Evolutionary conservation across 2,329 filamentous ascomycete genomes (phyloP), one percentile per base, ranked within the genome.

Genomic region (Penicillium sp.): DNA sequence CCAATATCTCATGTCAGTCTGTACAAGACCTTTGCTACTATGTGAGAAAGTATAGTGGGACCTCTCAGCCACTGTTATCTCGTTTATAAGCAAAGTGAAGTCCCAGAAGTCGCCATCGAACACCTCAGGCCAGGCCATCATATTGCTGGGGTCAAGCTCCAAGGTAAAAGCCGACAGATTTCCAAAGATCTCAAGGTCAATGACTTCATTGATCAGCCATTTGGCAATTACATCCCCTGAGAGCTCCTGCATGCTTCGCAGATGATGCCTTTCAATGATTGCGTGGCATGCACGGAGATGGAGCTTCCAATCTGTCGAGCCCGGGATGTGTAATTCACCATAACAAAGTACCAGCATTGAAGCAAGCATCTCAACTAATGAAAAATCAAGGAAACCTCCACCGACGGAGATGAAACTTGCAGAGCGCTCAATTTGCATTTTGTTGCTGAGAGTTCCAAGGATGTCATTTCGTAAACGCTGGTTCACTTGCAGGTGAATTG

Each of bases 191-290:
- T 57, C 56, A 12, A 61, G 24, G 41, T 61, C 58, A 23, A 41
- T 43, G 18, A 61, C 56, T 31, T 61, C 58, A 38, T 59, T 59
- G n/a, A 61, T 47, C 4, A 59, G 23, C 16, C 59, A 61, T 21
- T 42, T 47, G 4, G 45, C 41, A 9, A 52, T 33, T 1, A 38
- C 13, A 23, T 55, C 53, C 23, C 49, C 34, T 5, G 45, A 21
- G n/a, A 48, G 18, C 18, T 18, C n/a, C 9, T 28, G 33, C 18
- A 26, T 33, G 10, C 43, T 44, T 7, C 38, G 45, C 6, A 51
- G 39, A 29, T 47, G 28, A 15, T 51, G 45, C 28, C 52, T 47
- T 24, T 57, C 54, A 36, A 61, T 50, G 13, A 61, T 52, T 1
- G 52, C 39, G 18, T 54, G 56, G n/a, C 58, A 61, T 8, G 58